Conservation (phyloP, 129 eudicot species). For the Helianthus annuus region HanXRQr2.0-SUNRISE NC_035436.2:9958331-9958830, state of each 20-base stretch:
- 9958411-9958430: background rate
- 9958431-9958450: background rate
- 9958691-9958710: no score
- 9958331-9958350: conserved; percentile 20
- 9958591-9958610: no score
- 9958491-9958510: background rate
- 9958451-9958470: background rate
- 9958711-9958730: no score
- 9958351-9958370: background rate
- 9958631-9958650: no score
- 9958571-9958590: background rate
- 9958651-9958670: no score
- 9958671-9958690: no score
- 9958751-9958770: no score
- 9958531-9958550: conserved; percentile 36
- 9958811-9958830: no score
- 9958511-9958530: background rate
- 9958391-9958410: background rate
- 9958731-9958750: no score
- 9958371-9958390: background rate
- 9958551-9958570: background rate
- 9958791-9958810: no score
- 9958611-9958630: no score
- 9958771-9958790: no score
- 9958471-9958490: conserved; percentile 26